These are phyloP conservation scores for Blastobotrys ciferrii DNA, from an alignment of 1,139 yeast species.

Conservation along the genomic window DNA sequence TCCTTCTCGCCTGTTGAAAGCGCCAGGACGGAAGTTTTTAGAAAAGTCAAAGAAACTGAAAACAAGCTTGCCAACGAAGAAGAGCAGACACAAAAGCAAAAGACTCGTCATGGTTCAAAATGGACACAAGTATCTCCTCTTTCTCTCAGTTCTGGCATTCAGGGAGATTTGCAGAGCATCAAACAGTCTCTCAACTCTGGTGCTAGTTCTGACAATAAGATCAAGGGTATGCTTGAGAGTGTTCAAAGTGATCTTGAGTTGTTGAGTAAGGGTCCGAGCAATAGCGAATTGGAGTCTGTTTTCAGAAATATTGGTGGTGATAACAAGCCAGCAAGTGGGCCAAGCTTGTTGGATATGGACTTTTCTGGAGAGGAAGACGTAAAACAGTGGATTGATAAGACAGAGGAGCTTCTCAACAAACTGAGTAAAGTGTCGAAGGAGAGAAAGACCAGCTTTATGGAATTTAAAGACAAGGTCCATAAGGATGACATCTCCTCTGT, in stretches of 20 bases:
- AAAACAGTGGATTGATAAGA: conserved; percentile 41
- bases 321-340: conserved; percentile 23
- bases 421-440: conserved; percentile 55
- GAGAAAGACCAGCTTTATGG: conserved; percentile 58
- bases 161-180: conserved; percentile 54
- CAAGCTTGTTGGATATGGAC: conserved; percentile 61
- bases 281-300: conserved; percentile 30
- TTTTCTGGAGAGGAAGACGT: conserved; percentile 41
- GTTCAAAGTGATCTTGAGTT: conserved; percentile 39
- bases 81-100: conserved; percentile 34
- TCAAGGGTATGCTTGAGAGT: conserved; percentile 45
- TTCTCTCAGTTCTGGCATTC: conserved; percentile 36
- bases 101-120: conserved; percentile 36
- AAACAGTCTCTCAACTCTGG: conserved; percentile 71
- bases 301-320: conserved; percentile 27
- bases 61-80: conserved; percentile 40
- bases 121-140: conserved; percentile 44
- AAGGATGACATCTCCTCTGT: conserved; percentile 83
- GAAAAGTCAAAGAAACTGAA: conserved; percentile 44
- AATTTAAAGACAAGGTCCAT: conserved; percentile 68
- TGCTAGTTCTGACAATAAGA: conserved; percentile 59
- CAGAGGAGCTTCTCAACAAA: conserved; percentile 45
- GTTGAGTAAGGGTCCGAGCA: conserved; percentile 37
- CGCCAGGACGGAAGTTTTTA: conserved; percentile 22
- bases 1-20: conserved; percentile 21